Conservation (phyloP, 352 stramenopile species). For the Globisporangium nagaii region DNA sequence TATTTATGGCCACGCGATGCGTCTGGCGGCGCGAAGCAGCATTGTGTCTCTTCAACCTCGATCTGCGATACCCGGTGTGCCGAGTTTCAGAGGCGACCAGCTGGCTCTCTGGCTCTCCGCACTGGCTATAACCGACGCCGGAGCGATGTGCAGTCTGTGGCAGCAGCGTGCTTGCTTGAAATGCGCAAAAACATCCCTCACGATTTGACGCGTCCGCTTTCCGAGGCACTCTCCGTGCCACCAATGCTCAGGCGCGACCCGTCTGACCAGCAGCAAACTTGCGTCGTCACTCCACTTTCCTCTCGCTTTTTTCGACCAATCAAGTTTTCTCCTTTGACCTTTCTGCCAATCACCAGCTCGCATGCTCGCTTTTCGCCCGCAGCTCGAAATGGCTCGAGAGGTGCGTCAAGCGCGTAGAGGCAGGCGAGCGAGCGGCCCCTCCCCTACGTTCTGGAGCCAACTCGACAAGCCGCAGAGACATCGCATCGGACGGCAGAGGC, state of each 20-base stretch:
- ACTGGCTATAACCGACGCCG: constrained; percentile 5
- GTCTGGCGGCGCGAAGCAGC: neutral
- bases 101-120: constrained; percentile 6
- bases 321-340: neutral
- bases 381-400: neutral
- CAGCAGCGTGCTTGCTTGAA: constrained; percentile 3
- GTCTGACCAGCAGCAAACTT: neutral
- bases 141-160: neutral
- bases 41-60: neutral
- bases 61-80: neutral
- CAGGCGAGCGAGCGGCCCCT: too few relatives aligned
- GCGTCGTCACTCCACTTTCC: neutral
- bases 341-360: neutral
- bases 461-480: neutral
- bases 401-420: constrained; percentile 1
- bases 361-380: neutral
- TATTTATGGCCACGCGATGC: too few relatives aligned
- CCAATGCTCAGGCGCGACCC: neutral
- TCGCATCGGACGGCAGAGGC: constrained; percentile 2
- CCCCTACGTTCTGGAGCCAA: neutral
- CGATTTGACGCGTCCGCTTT: neutral
- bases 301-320: constrained; percentile 2
- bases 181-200: neutral
- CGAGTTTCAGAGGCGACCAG: neutral
- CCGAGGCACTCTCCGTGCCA: neutral